A percentile compares a stretch with the other conserved stretches of the same genome.
Evolutionary conservation across 192 early-diverging fungal genomes (phyloP).

Genomic region (Rhizophagus prolifer): DNA sequence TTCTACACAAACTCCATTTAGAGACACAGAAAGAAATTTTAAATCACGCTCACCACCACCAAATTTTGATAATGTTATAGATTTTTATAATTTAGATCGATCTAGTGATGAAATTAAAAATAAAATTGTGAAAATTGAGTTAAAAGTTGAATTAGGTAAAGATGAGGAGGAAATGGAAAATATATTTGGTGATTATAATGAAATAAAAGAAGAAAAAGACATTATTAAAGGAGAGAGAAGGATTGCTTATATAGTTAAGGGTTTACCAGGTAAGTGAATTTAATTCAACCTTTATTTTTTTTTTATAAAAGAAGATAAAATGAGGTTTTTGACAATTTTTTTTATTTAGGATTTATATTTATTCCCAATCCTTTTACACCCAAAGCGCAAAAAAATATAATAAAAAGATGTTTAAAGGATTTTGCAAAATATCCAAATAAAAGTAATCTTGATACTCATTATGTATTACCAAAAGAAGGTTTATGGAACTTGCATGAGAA

Average conservation of each 20-base stretch:
- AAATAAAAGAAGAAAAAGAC: neutral
- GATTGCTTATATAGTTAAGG: constrained; percentile 38
- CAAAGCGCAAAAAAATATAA: constrained; percentile 64
- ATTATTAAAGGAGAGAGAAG: neutral
- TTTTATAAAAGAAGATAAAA: too few relatives aligned
- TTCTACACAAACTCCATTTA: constrained; percentile 64
- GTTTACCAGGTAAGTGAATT: constrained; percentile 36
- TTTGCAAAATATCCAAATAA: constrained; percentile 78
- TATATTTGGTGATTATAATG: neutral
- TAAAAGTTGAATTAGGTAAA: constrained; percentile 28
- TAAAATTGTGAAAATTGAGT: constrained; percentile 35
- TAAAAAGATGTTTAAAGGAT: constrained; percentile 73
- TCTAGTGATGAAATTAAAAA: constrained; percentile 20
- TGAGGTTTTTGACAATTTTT: neutral
- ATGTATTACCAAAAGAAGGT: constrained; percentile 59
- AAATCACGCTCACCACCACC: constrained; percentile 50
- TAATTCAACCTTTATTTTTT: neutral
- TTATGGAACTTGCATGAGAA: constrained; percentile 58
- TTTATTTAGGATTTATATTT: constrained; percentile 69
- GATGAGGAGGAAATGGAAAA: neutral
- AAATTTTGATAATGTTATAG: constrained; percentile 55
- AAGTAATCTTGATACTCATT: constrained; percentile 90
- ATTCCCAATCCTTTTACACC: constrained; percentile 79
- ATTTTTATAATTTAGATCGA: constrained; percentile 44
- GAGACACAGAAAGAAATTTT: constrained; percentile 64